Evolutionary conservation across 2,329 filamentous ascomycete species (phyloP).

Genomic region (Tothia fuscella): DNA sequence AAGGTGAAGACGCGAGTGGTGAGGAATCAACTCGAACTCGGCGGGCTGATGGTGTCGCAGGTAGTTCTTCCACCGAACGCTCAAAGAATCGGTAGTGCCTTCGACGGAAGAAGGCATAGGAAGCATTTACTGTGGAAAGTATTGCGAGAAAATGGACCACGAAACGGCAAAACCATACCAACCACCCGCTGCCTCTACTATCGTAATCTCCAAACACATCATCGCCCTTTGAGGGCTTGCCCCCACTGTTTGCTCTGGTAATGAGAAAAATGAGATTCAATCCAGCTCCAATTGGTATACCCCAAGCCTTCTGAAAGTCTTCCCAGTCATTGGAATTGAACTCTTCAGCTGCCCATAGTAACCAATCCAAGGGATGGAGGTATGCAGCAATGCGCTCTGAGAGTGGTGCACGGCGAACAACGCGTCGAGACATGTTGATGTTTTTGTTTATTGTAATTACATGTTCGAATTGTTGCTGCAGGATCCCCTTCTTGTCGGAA

Average conservation of each 20-base stretch:
- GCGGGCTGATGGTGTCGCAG: conserved; percentile 72
- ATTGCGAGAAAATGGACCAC: conserved; percentile 57
- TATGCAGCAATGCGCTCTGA: conserved; percentile 66
- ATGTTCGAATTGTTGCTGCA: background rate
- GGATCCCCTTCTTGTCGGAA: background rate
- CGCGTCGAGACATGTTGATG: conserved; percentile 50
- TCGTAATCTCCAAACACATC: conserved; percentile 74
- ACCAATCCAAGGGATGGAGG: conserved; percentile 78
- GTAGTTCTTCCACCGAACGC: conserved; percentile 62
- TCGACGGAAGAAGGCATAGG: conserved; percentile 69
- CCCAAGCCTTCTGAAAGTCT: conserved; percentile 59
- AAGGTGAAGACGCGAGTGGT: conserved; percentile 63
- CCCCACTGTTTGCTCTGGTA: conserved; percentile 63
- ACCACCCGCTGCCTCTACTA: conserved; percentile 8
- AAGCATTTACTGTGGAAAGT: conserved; percentile 62
- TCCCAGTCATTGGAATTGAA: conserved; percentile 88
- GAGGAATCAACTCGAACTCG: conserved; percentile 82
- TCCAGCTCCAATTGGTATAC: conserved; percentile 59
- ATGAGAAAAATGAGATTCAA: conserved; percentile 74
- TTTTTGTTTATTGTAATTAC: conserved; percentile 9
- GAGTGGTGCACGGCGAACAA: conserved; percentile 72
- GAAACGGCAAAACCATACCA: conserved; percentile 32
- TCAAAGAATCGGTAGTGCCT: conserved; percentile 89
- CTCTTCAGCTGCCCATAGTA: conserved; percentile 86
- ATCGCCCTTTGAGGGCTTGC: conserved; percentile 34